Conservation (phyloP, 2,329 filamentous ascomycete species). For the Didymella keratinophila region DNA sequence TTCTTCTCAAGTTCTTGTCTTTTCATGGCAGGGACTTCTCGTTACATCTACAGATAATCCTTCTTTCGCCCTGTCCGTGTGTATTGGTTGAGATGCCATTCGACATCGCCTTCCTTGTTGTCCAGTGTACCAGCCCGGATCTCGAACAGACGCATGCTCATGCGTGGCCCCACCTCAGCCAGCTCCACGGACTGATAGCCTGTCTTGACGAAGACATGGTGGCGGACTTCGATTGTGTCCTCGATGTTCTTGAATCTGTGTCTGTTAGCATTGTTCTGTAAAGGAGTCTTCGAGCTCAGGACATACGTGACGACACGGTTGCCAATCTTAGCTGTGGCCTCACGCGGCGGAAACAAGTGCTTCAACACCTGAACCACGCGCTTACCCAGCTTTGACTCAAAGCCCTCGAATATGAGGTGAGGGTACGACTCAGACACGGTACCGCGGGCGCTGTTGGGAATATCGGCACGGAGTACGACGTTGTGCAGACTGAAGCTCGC, state of each 20-base stretch:
- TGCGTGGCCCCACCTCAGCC: slow-evolving; percentile 70
- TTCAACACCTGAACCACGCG: slow-evolving; percentile 90
- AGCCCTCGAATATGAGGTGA: slow-evolving; percentile 94
- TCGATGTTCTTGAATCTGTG: slow-evolving; percentile 78
- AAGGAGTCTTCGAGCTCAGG: neutral
- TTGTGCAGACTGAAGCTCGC: slow-evolving; percentile 90
- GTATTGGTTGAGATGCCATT: slow-evolving; percentile 97
- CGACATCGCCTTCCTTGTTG: slow-evolving; percentile 92
- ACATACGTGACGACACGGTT: slow-evolving; percentile 78
- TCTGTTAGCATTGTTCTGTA: slow-evolving; percentile 1
- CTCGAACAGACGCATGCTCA: slow-evolving; percentile 97
- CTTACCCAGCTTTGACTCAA: slow-evolving; percentile 79
- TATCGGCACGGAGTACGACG: slow-evolving; percentile 89
- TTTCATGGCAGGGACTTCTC: neutral
- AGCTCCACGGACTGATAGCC: slow-evolving; percentile 78
- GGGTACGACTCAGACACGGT: slow-evolving; percentile 93
- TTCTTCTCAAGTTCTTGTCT: neutral
- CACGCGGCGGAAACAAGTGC: slow-evolving; percentile 90
- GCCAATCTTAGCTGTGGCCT: slow-evolving; percentile 79
- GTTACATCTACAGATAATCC: slow-evolving; percentile 72
- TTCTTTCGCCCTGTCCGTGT: slow-evolving; percentile 94
- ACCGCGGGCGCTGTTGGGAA: slow-evolving; percentile 84
- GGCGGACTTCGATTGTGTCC: slow-evolving; percentile 84
- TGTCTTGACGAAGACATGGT: slow-evolving; percentile 93
- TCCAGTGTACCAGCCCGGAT: slow-evolving; percentile 91